Percentiles rank a stretch among this genome's conserved stretches.
phyloP scores from a whole-genome alignment of 2,329 filamentous ascomycete species.

The Ascochyta rabiei region DNA sequence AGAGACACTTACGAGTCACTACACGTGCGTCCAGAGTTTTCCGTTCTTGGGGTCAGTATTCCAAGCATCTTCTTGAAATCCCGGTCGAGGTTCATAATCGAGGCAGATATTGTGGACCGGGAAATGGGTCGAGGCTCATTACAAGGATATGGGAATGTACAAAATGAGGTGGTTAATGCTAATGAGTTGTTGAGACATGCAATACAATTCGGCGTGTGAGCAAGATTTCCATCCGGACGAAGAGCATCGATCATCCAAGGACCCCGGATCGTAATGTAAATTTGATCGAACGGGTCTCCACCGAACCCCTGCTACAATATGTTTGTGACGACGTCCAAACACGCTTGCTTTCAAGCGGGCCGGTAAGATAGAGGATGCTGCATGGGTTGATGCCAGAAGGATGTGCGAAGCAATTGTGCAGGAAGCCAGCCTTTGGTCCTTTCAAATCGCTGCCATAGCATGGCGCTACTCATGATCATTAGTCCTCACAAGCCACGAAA shows the following conservation, averaged over 20 bases:
- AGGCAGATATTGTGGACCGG: neutral
- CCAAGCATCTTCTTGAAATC: neutral
- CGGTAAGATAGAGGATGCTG: neutral
- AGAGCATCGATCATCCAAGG: neutral
- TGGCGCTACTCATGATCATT: constrained; percentile 5
- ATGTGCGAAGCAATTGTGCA: neutral
- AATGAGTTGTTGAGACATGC: constrained; percentile 1
- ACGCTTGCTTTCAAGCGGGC: neutral
- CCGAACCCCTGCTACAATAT: neutral
- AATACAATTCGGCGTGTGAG: neutral
- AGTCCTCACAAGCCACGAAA: constrained; percentile 14
- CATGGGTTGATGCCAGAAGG: neutral
- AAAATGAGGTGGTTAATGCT: neutral
- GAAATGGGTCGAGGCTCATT: neutral
- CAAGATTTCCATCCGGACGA: constrained; percentile 1
- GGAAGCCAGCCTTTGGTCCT: neutral
- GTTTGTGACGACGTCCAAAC: constrained; percentile 5
- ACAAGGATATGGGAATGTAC: neutral
- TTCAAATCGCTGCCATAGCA: neutral
- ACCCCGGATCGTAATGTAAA: constrained; percentile 1
- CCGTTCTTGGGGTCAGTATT: constrained; percentile 2
- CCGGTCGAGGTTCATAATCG: neutral
- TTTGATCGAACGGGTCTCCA: constrained; percentile 9
- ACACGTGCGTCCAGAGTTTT: neutral
- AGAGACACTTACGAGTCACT: neutral